Base-by-base conservation (phyloP, 495 filamentous ascomycete species). In the Xylaria castorea region DNA sequence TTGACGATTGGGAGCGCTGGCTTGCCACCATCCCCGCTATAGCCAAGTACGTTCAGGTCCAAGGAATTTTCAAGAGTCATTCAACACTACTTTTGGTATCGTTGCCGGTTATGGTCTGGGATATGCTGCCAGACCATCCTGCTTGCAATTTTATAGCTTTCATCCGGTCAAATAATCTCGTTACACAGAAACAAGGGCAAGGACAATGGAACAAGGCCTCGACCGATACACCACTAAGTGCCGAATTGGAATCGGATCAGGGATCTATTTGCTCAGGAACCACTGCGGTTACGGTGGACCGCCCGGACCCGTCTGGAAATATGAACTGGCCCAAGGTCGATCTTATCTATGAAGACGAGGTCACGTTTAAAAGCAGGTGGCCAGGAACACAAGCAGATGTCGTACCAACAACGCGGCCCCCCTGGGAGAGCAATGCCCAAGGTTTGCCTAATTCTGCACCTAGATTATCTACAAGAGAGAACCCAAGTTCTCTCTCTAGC, bases 111-210 rank as follows among this genome's bases (percentile, higher is more conserved):
- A 85, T 85, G 78, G 76, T 88, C 9, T 89, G 86, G 87, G 83
- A 87, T 73, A 77, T 88, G 32, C 76, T 89, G 0, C 85, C 85
- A 2, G 83, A 85, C 40, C 77, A 86, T 63, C 83, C 81, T 7
- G 86, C 87, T 1, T 85, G 85, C 68, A 82, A 81, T 1, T 88
- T 89, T n/a, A 73, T 89, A 18, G 83, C 82, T 11, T 89, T 87
- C 66, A 84, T 87, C 42, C 81, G 84, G 18, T 85, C 85, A 16
- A 84, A 86, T 74, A 85, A 85, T 67, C 75, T 86, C 11, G 73
- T 72, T 11, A 53, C 51, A 42, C 66, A 68, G 8, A 63, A 30
- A 8, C 46, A 74, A 9, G 32, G 18, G 5, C 50, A 60, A 38
- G 51, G 51, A n/a, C 67, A 44, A 57, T 57, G 48, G 66, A 68